These are phyloP conservation scores for Curvularia spicifera DNA, from an alignment of 2,329 filamentous ascomycete species.

Conservation along the genomic window DNA sequence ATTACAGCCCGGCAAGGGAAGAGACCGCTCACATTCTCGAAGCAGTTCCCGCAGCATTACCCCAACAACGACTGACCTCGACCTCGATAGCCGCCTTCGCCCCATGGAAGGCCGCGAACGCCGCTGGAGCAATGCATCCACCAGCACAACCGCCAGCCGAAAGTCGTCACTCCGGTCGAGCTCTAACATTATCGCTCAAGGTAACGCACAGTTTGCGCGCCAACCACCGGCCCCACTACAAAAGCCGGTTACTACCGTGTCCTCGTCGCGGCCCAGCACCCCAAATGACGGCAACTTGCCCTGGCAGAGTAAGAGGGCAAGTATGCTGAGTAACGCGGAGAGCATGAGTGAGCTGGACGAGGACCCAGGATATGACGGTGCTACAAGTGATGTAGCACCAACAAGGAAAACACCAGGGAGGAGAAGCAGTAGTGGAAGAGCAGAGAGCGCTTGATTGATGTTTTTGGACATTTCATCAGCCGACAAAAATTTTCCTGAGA, in stretches of 20 bases:
- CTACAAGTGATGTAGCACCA: slow-evolving; percentile 1
- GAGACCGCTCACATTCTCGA: slow-evolving; percentile 41
- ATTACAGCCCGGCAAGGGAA: slow-evolving; percentile 27
- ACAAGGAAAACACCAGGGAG: slow-evolving; percentile 10
- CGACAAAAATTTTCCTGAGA: neutral
- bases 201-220: slow-evolving; percentile 37
- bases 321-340: slow-evolving; percentile 42
- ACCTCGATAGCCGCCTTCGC: slow-evolving; percentile 36
- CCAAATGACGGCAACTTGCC: slow-evolving; percentile 33
- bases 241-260: slow-evolving; percentile 9
- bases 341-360: slow-evolving; percentile 24
- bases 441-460: slow-evolving; percentile 22
- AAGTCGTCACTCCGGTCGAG: slow-evolving; percentile 30
- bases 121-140: slow-evolving; percentile 46
- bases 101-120: slow-evolving; percentile 32
- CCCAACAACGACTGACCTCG: slow-evolving; percentile 44
- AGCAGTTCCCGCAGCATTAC: slow-evolving; percentile 43
- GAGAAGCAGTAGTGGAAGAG: slow-evolving; percentile 20
- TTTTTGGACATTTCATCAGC: too few species aligned
- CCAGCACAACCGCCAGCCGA: slow-evolving; percentile 28
- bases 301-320: slow-evolving; percentile 43
- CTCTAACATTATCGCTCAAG: slow-evolving; percentile 25
- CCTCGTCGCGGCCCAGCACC: slow-evolving; percentile 31
- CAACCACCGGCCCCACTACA: slow-evolving; percentile 24
- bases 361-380: slow-evolving; percentile 20